Conservation (phyloP, 139 green algal genomes). For the Trebouxia sp. region DNA sequence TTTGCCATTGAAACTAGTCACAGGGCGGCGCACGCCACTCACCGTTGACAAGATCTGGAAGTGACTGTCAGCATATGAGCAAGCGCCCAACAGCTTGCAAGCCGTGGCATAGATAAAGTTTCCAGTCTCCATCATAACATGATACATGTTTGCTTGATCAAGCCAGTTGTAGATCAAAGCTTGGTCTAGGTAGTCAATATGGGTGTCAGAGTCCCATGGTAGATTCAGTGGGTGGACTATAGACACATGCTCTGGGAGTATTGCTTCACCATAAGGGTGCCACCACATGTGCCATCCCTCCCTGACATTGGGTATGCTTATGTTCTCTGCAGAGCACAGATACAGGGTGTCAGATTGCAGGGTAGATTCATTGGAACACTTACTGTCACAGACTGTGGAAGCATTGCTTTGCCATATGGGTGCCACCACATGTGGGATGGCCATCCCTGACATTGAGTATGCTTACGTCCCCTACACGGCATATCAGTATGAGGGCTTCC, state of each 20-base stretch:
- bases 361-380: background rate
- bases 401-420: no score
- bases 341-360: background rate
- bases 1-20: no score
- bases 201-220: background rate
- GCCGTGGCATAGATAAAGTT: conserved; percentile 15
- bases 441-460: no score
- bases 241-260: background rate
- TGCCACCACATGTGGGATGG: no score
- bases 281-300: conserved; percentile 16
- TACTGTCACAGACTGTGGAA: no score
- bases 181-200: background rate
- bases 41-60: conserved; percentile 2
- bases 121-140: background rate
- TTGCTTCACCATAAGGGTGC: conserved; percentile 14
- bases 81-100: background rate
- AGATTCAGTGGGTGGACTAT: background rate
- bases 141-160: conserved; percentile 14
- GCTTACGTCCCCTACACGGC: no score
- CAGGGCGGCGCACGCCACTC: no score
- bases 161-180: conserved; percentile 26
- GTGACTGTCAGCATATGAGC: background rate
- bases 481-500: no score
- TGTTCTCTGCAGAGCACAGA: background rate
- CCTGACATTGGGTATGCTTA: background rate